Evolutionary conservation across 2,329 filamentous ascomycete genomes (phyloP).

Genomic region (Lachnellula willkommii): DNA sequence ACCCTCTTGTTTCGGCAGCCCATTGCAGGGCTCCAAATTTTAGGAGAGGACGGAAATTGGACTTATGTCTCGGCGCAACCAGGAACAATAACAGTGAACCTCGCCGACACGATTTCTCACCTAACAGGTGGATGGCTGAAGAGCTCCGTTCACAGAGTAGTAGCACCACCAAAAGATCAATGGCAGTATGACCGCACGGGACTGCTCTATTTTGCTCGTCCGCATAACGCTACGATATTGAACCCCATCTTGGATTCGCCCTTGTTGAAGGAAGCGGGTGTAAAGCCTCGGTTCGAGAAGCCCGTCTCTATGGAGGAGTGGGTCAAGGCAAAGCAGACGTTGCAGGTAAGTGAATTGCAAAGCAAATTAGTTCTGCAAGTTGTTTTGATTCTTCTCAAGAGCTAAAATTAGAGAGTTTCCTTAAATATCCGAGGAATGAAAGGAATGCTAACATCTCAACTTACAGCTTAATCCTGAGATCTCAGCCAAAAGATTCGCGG

Average conservation of each 20-base stretch:
- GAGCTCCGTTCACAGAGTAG: conserved; percentile 38
- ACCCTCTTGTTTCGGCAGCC: conserved; percentile 56
- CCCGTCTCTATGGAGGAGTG: conserved; percentile 42
- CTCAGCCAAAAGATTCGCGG: conserved; percentile 33
- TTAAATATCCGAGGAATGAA: not conserved
- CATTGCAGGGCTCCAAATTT: conserved; percentile 52
- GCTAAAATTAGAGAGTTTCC: not conserved
- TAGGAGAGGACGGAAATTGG: conserved; percentile 43
- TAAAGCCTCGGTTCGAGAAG: conserved; percentile 33
- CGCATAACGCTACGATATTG: conserved; percentile 24
- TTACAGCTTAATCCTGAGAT: conserved; percentile 10
- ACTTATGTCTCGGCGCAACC: conserved; percentile 46
- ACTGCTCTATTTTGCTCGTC: conserved; percentile 41
- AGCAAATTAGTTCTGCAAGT: too few species aligned
- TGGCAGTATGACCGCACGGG: conserved; percentile 38
- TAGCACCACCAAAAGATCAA: conserved; percentile 33
- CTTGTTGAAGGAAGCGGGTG: conserved; percentile 27
- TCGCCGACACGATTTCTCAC: conserved; percentile 44
- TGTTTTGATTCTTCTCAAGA: not conserved
- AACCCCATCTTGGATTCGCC: conserved; percentile 31
- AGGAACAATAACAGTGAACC: conserved; percentile 48
- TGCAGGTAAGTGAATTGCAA: conserved; percentile 27
- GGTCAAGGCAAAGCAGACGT: conserved; percentile 36
- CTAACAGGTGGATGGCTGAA: conserved; percentile 45
- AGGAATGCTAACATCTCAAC: not conserved